Evolutionary conservation across 2,329 filamentous ascomycete species (phyloP), one percentile per base, ranked within the genome.

Genomic region (Fusarium agapanthi): DNA sequence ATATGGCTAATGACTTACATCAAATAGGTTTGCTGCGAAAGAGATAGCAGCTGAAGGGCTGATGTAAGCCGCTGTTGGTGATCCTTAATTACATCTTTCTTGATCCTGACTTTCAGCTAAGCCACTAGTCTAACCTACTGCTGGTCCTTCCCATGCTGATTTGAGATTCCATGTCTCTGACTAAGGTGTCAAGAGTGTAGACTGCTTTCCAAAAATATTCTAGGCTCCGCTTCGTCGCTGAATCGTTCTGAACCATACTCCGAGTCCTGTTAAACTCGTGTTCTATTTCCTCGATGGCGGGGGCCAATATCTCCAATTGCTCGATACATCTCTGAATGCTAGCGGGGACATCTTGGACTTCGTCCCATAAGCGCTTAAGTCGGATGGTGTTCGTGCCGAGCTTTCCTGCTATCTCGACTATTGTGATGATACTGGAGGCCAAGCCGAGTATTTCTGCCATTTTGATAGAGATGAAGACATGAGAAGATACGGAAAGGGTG

Each of bases 361-460:
- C 68, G 6, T 72, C 50, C 73, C 73, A 75, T 14, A 75, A 57
- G 0, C 56, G 55, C 12, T 74, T 75, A 1, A 75, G 65, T 14
- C 43, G 40, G 4, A 72, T 26, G 0, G 45, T 53, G 18, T 59
- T 72, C 2, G 62, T 48, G 22, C 55, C 68, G 3, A 75, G n/a
- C 32, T 75, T 74, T 6, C 65, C 67, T 1, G 53, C 73, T 9
- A 72, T 62, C 14, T 61, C 57, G 3, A 70, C 61, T 9, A 75
- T 51, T 8, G 73, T 63, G 35, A 75, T 75, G 18, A 65, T 62
- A 32, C 71, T 61, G 1, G 71, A 68, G 1, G 65, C 71, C 8
- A 74, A 9, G 18, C 73, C 60, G 3, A 75, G 56, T 1, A 45
- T 40, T 16, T 74, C 74, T 7, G 74, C 71, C 73, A 76, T 75